Evolutionary conservation across 352 stramenopile species (phyloP).

Genomic region (Aphanomyces stellatus): DNA sequence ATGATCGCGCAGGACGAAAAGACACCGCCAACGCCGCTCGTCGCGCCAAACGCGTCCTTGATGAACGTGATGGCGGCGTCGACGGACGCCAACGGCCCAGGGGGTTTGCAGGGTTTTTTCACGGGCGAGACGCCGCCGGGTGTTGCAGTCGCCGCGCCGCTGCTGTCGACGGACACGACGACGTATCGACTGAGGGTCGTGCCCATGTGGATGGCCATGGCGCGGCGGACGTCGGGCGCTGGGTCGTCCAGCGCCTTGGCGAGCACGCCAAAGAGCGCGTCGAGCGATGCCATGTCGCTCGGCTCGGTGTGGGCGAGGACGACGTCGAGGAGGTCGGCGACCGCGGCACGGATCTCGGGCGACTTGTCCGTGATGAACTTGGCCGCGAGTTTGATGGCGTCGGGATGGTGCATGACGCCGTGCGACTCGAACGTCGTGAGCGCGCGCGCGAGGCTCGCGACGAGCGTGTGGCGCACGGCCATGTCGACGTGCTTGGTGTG

Average conservation of each 20-base stretch:
- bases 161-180: background rate
- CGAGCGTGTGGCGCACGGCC: conserved; percentile 68
- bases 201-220: conserved; percentile 57
- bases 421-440: conserved; percentile 32
- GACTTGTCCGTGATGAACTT: conserved; percentile 70
- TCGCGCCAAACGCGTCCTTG: conserved; percentile 55
- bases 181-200: conserved; percentile 22
- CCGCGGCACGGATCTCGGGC: conserved; percentile 56
- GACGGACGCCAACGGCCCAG: conserved; percentile 63
- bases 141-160: background rate
- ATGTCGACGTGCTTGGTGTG: conserved; percentile 54
- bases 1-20: conserved; percentile 63
- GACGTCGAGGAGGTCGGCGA: conserved; percentile 51
- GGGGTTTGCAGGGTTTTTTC: conserved; percentile 30
- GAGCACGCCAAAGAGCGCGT: conserved; percentile 59
- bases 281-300: conserved; percentile 39
- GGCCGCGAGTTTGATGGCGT: conserved; percentile 62
- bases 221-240: conserved; percentile 46
- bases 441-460: conserved; percentile 56
- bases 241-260: conserved; percentile 72
- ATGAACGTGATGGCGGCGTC: conserved; percentile 66
- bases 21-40: conserved; percentile 51
- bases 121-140: background rate
- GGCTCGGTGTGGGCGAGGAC: conserved; percentile 42
- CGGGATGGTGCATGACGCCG: conserved; percentile 36